A percentile compares a stretch with the other conserved stretches of the same genome.
Conservation (phyloP, 78 protist species). For the Bigelowiella natans region DNA sequence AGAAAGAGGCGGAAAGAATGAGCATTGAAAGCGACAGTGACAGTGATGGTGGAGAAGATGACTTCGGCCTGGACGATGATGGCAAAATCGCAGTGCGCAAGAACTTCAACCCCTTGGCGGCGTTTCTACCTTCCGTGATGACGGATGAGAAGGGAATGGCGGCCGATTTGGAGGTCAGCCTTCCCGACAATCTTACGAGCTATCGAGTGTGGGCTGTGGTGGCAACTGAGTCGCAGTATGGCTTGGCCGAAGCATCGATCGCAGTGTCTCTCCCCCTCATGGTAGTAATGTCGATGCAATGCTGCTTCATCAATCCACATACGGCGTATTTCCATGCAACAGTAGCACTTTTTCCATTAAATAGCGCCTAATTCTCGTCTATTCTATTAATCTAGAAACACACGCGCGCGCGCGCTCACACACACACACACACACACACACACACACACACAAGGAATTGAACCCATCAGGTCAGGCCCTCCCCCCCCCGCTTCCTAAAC, state of each 20-base stretch:
- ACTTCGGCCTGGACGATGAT: too few species aligned
- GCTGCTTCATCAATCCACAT: too few species aligned
- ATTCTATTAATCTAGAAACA: too few species aligned
- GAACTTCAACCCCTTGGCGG: background rate
- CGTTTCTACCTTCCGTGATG: background rate
- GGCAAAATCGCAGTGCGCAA: background rate
- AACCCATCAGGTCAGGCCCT: background rate
- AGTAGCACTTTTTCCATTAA: too few species aligned
- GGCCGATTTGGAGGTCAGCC: background rate
- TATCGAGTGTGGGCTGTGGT: conserved; percentile 13
- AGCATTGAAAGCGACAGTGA: too few species aligned
- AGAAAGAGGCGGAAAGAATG: too few species aligned
- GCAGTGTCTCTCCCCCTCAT: too few species aligned
- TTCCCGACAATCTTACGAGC: conserved; percentile 3
- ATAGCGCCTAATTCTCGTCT: too few species aligned
- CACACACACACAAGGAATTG: background rate
- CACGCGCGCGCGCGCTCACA: too few species aligned
- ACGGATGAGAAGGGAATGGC: background rate
- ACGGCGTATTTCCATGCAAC: too few species aligned
- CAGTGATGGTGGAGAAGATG: too few species aligned
- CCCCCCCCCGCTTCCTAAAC: conserved; percentile 13
- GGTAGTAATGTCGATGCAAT: too few species aligned
- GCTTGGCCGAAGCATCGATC: background rate
- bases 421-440: background rate
- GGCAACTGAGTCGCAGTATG: background rate